phyloP scores from a whole-genome alignment of 2,329 filamentous ascomycete species.

The Thelonectria discophora region DNA sequence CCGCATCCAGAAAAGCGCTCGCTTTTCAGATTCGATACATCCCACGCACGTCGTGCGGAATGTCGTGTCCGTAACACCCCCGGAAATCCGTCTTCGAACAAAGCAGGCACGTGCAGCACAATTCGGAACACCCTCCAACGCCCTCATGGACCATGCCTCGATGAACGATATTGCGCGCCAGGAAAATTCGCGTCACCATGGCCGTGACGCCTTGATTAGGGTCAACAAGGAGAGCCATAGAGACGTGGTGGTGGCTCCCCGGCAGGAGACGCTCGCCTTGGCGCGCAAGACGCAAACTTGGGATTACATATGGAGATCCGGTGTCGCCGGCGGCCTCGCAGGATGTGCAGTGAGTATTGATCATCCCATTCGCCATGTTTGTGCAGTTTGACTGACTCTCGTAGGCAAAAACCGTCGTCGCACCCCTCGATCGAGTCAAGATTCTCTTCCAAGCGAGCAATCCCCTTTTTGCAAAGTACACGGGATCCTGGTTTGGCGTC shows the following conservation, averaged over 20 bases:
- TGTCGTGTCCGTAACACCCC: constrained; percentile 37
- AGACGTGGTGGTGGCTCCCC: constrained; percentile 55
- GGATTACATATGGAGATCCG: constrained; percentile 85
- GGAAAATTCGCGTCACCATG: constrained; percentile 44
- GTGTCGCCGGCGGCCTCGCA: constrained; percentile 86
- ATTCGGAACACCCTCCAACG: constrained; percentile 63
- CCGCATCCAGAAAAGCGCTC: neutral
- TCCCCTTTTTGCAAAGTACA: constrained; percentile 92
- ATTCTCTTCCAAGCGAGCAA: constrained; percentile 98
- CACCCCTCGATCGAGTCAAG: constrained; percentile 95
- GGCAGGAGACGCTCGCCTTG: constrained; percentile 55
- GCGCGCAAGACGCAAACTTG: constrained; percentile 69
- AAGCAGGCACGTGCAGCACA: constrained; percentile 40
- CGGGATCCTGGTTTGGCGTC: constrained; percentile 86
- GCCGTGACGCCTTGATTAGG: constrained; percentile 31
- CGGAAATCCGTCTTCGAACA: constrained; percentile 26
- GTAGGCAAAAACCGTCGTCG: constrained; percentile 94
- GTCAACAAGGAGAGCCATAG: constrained; percentile 18
- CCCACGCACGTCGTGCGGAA: constrained; percentile 31
- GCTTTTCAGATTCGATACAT: neutral
- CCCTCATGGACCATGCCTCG: constrained; percentile 65
- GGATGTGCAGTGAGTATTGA: constrained; percentile 81
- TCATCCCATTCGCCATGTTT: neutral
- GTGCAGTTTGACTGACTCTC: constrained; percentile 21
- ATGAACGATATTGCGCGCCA: constrained; percentile 61